Evolutionary conservation across 1,284 basidiomycete genomes (phyloP), one percentile per base, ranked within the genome.

Genomic region (Cutaneotrichosporon sp.): DNA sequence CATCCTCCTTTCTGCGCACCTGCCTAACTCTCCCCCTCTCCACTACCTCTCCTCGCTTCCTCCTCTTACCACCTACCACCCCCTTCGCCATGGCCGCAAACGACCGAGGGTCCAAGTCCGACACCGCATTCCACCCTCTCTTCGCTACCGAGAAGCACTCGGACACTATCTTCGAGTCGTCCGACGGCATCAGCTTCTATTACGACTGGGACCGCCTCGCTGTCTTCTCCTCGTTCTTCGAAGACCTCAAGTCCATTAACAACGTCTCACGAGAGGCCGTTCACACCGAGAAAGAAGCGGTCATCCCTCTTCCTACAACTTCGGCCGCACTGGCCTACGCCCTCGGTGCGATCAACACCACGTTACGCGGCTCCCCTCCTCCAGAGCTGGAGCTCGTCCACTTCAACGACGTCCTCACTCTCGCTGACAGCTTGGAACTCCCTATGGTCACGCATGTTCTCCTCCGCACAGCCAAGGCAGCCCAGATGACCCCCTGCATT

Each of bases 151-250:
- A 21, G 47, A 49, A 40, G 13, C 38, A 5, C 5, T 11, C 10
- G 4, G 52, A 36, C 50, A 52, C 51, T 1, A 34, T 60, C 16
- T 47, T 64, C n/a, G 58, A 58, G 40, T 38, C 58, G 5, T 46
- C 42, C 8, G 63, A 64, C 58, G 47, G 47, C n/a, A 18, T 49
- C 11, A 42, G 59, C 58, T 60, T 60, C 31, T 32, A 31, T 14
- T 30, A 38, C 47, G 53, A 59, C 40, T 14, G 55, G 21, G 18
- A 13, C 34, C 16, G 30, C 16, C 63, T 64, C 26, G 52, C 46
- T 4, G 18, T n/a, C 32, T 47, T 49, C 34, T 64, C 63, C 11
- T n/a, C 51, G 13, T 60, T 64, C 63, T 60, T 64, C 38, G 7
- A 30, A 22, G 59, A 60, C 56, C 31, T 56, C n/a, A 11, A n/a